Evolutionary conservation across 768 basidiomycete genomes (phyloP).

Genomic region (Boletus reticulatus): DNA sequence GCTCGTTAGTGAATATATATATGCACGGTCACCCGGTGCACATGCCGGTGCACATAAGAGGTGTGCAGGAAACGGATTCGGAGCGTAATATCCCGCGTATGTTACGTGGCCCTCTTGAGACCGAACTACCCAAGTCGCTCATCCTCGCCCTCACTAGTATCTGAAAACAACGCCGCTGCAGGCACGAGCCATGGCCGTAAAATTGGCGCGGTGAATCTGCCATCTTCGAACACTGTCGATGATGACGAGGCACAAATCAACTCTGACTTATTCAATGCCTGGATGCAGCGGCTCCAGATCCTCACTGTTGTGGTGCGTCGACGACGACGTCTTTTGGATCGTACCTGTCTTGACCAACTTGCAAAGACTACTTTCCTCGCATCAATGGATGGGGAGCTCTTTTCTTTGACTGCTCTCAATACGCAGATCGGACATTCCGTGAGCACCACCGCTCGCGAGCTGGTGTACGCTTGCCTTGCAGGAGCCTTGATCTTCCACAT

Average conservation of each 20-base stretch:
- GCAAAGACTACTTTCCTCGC: constrained; percentile 30
- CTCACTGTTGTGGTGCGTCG: constrained; percentile 29
- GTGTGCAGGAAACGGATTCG: constrained; percentile 1
- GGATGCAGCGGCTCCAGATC: constrained; percentile 27
- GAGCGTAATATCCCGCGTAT: constrained; percentile 14
- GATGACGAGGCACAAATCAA: constrained; percentile 10
- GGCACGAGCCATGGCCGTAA: constrained; percentile 4
- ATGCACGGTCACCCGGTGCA: constrained; percentile 1
- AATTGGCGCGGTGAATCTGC: not conserved
- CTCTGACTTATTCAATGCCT: constrained; percentile 20
- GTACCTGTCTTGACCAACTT: not conserved
- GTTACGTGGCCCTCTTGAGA: not conserved
- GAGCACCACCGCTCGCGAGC: constrained; percentile 11
- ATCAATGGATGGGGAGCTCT: constrained; percentile 27
- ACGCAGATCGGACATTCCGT: constrained; percentile 16
- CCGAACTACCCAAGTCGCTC: not conserved
- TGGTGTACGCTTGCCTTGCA: constrained; percentile 29
- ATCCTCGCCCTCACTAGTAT: not conserved
- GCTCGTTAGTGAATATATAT: not conserved
- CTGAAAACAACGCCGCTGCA: constrained; percentile 2
- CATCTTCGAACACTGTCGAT: not conserved
- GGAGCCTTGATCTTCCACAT: constrained; percentile 33
- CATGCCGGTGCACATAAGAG: too few relatives aligned
- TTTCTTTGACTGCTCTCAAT: constrained; percentile 23
- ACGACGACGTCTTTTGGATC: not conserved